A percentile compares a stretch with the other conserved stretches of the same genome.
phyloP scores from a whole-genome alignment of 345 rosid genomes.

The Eucalyptus marginata region DNA sequence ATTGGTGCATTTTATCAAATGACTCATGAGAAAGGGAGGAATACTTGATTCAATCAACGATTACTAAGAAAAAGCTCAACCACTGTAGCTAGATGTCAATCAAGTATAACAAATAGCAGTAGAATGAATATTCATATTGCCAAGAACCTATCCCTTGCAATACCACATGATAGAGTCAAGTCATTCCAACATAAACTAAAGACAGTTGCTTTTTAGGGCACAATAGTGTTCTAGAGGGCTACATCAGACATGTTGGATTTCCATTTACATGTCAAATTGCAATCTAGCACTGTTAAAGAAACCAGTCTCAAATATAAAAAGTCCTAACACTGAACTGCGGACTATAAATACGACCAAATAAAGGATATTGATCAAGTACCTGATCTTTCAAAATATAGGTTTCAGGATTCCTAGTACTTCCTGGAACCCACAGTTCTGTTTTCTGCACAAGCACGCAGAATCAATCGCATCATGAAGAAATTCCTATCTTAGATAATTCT shows the following conservation, averaged over 20 bases:
- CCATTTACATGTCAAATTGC: background rate
- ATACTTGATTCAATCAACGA: background rate
- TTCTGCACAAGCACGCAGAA: slow-evolving; percentile 26
- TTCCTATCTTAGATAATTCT: background rate
- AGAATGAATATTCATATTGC: background rate
- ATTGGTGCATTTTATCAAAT: background rate
- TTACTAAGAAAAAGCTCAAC: background rate
- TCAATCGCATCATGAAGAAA: background rate
- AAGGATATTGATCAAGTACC: slow-evolving; percentile 21
- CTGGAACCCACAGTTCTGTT: slow-evolving; percentile 61
- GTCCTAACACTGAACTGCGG: background rate
- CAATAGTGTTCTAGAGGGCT: background rate
- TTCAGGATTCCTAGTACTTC: slow-evolving; percentile 72
- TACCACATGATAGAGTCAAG: background rate
- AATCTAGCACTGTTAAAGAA: background rate
- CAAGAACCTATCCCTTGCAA: background rate
- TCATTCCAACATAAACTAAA: background rate
- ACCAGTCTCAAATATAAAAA: background rate
- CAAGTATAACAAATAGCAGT: background rate
- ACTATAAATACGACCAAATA: background rate
- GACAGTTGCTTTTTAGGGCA: background rate
- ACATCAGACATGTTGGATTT: background rate
- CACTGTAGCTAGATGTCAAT: background rate
- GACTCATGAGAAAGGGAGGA: background rate
- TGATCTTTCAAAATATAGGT: slow-evolving; percentile 77